Evolutionary conservation across 2,329 filamentous ascomycete species (phyloP), one percentile per base, ranked within the genome.

Genomic region (Scleromitrula shiraiana): DNA sequence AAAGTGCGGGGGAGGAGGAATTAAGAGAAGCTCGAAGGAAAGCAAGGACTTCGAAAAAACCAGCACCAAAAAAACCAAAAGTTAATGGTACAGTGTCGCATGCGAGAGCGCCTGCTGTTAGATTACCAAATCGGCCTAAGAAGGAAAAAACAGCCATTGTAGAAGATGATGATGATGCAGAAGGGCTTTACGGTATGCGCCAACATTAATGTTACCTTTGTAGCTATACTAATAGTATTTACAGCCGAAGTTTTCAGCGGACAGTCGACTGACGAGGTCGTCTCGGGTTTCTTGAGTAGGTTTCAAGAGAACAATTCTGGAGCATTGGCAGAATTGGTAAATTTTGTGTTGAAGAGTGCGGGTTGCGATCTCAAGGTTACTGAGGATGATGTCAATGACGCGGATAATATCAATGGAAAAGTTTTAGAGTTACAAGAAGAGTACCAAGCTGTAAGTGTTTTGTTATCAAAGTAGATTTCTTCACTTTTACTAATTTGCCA

Each of bases 371-470:
- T 87, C 46, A 77, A 85, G 56, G 79, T 98, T 46, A 85, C 83
- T 8, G 77, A 79, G 32, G 82, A 93, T 62, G 89, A 97, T 64
- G 87, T 96, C 54, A 81, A 83, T 56, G 91, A 98, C 63, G 81
- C 88, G 7, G 93, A 98, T 64, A 89, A 93, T 61, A 87, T 84
- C 40, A 80, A 86, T 15, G 82, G 81, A 61, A 82, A 82, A 61
- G 71, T 98, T 38, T 74, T 77, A 19, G 90, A 97, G 59, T 73
- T 98, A n/a, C 88, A 96, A 66, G 83, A 86, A 53, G 81, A 90
- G 53, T 95, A 90, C 63, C 84, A 93, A 65, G 80, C 85, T 63
- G 85, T 88, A 65, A 61, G 76, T 66, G 20, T 10, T 17, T 14
- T 20, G n/a, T 36, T 17, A 15, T 37, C 7, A 12, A 2, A 4